Evolutionary conservation across 2,329 filamentous ascomycete genomes (phyloP), one percentile per base, ranked within the genome.

Genomic region (Knufia fluminis): DNA sequence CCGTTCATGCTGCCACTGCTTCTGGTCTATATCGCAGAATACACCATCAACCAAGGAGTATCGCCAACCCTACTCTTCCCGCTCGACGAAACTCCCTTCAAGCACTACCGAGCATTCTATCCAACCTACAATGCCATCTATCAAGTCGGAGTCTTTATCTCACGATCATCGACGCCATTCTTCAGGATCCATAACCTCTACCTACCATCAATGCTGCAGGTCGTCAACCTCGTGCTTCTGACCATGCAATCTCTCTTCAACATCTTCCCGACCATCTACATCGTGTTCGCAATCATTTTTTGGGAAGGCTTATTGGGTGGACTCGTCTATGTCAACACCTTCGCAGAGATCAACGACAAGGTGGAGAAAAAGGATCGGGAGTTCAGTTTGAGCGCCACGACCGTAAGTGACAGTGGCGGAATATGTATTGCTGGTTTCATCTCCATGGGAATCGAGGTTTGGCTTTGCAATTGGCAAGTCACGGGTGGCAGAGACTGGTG

Each of bases 31-130:
- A 78, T 97, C 31, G 88, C 90, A 50, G 92, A 98, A 71, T 98
- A 98, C 65, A 94, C 86, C 49, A 96, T 97, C 67, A 97, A 97
- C 69, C 90, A 95, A 70, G 91, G 90, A 31, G 88, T 97, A 0
- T 76, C 88, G 0, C 91, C 92, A 1, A 95, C 89, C 0, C 73
- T 97, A 0, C 77, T 98, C 3, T 98, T 95, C 63, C 88, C 90
- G 0, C 73, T 96, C 1, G 63, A 74, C 1, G 68, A 77, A 9
- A 84, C 86, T 1, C 92, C 92, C 0, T 97, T 97, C 64, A 69
- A 72, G 26, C 79, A 87, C 57, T 92, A 82, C 64, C 83, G 91
- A 35, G 84, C 83, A 26, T 97, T 96, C 65, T 98, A 98, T 61
- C 90, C 91, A 0, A 87, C 91, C 54, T 98, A 98, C 66, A 85